These are phyloP conservation scores for Balansia obtecta DNA, from an alignment of 2,329 filamentous ascomycete species.

Conservation along the genomic window DNA sequence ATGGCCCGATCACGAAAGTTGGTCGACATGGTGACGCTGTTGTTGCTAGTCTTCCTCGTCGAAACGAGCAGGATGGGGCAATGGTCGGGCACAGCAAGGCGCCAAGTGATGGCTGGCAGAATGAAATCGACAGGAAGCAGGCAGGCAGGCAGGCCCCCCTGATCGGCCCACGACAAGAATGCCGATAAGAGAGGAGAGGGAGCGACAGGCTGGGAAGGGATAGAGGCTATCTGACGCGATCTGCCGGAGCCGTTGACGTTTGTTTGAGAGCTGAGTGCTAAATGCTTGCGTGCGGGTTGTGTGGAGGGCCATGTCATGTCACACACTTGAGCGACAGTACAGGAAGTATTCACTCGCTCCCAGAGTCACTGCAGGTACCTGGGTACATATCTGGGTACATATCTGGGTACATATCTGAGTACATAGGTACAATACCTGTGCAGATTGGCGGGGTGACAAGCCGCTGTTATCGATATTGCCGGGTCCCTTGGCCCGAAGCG, in stretches of 20 bases:
- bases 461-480: not conserved
- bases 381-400: not conserved
- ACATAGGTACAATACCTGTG: not conserved
- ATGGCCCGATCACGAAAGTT: constrained; percentile 96
- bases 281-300: not conserved
- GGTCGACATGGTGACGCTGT: constrained; percentile 61
- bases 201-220: not conserved
- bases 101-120: not conserved
- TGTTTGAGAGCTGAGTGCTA: not conserved
- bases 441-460: constrained; percentile 27
- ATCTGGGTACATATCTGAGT: not conserved
- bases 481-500: not conserved
- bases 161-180: not conserved
- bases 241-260: not conserved
- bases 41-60: not conserved
- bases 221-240: not conserved
- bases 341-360: too few relatives aligned
- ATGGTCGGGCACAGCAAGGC: not conserved
- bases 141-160: not conserved
- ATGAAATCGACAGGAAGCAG: not conserved
- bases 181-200: not conserved
- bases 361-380: too few relatives aligned
- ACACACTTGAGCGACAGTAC: too few relatives aligned
- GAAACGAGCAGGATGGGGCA: not conserved
- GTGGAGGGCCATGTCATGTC: too few relatives aligned